Evolutionary conservation across 1,284 basidiomycete genomes (phyloP).

Genomic region (Coniferiporia weirii): DNA sequence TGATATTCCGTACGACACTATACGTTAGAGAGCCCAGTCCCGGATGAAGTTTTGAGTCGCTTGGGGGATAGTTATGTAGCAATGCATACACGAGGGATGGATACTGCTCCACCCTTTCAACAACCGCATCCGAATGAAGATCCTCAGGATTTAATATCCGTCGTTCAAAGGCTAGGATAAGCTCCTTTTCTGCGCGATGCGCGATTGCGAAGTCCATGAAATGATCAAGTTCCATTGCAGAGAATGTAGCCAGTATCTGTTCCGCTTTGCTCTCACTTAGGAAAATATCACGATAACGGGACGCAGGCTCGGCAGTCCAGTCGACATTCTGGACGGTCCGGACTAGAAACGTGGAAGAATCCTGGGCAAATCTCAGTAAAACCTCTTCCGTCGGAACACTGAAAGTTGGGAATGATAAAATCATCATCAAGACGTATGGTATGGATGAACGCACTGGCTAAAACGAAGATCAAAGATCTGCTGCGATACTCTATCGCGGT

Average conservation of each 20-base stretch:
- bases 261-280: not conserved
- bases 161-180: constrained; percentile 47
- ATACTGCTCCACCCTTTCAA: constrained; percentile 39
- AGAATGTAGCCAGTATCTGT: constrained; percentile 16
- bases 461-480: constrained; percentile 62
- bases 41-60: constrained; percentile 25
- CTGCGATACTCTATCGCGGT: constrained; percentile 57
- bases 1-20: constrained; percentile 40
- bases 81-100: constrained; percentile 50
- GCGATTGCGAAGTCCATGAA: constrained; percentile 28
- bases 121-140: constrained; percentile 29
- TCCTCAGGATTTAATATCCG: constrained; percentile 30
- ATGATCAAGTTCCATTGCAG: not conserved
- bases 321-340: not conserved
- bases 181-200: constrained; percentile 48
- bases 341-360: constrained; percentile 35
- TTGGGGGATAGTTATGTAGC: constrained; percentile 42
- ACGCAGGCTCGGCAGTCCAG: no score
- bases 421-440: no score
- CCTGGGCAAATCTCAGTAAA: constrained; percentile 44
- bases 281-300: not conserved
- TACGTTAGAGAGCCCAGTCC: constrained; percentile 30
- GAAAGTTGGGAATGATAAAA: no score
- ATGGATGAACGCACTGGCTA: constrained; percentile 53
- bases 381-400: constrained; percentile 55